Evolutionary conservation across 805 yeast species (phyloP), one percentile per base, ranked within the genome.

Genomic region (Barnettozyma sp.): DNA sequence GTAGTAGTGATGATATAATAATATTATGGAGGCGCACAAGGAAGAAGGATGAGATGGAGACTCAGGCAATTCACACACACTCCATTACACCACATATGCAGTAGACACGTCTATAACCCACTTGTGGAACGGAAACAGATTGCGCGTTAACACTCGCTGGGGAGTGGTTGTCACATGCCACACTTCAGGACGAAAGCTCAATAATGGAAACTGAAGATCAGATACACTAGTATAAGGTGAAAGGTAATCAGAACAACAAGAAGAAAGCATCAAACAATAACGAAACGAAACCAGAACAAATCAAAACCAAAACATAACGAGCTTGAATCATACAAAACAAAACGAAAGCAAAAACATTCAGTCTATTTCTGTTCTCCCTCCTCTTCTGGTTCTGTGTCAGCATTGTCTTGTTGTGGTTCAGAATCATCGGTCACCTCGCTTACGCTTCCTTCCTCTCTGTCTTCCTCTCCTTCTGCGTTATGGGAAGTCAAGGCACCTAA

Each of bases 401-500:
- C n/a, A n/a, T n/a, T n/a, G n/a, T 34, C 43, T 7, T 42, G 35
- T 26, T 42, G 42, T 9, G 39, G 43, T 8, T 45, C 51, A 8
- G 43, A 46, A 25, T 45, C 47, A 20, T 42, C 49, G 14, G 32
- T 34, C 6, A 43, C 40, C 36, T 46, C 51, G 13, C 38, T 43
- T 30, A 46, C 36, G 14, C 42, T 40, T 22, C 39, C 38, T 26
- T 41, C 36, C 19, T 48, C 47, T 9, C 45, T 50, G 5, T 44
- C 46, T 16, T 24, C 27, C n/a, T 28, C 43, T 8, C 32, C 24
- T 11, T 30, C 29, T 22, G 31, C 41, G 15, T 21, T 30, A 7
- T 17, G 22, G 29, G 27, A 39, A 8, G 36, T 23, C 10, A 33
- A 29, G 16, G 41, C 65, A 26, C 66, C 68, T 18, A 68, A 51